phyloP scores from a whole-genome alignment of 306 rosid genomes.

The Cicer bijugum region DNA sequence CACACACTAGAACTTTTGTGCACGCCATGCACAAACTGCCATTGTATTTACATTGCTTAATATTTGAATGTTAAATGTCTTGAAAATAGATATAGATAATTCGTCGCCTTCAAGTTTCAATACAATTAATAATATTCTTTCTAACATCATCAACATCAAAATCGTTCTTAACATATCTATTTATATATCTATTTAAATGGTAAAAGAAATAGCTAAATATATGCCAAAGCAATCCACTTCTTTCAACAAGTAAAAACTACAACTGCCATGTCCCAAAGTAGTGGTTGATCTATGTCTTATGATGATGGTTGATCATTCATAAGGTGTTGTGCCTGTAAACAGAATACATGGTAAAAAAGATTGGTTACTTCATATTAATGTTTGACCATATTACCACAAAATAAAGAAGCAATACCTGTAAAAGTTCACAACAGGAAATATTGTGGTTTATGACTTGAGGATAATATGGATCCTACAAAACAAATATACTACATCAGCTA shows the following conservation, averaged over 20 bases:
- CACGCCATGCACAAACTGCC: neutral
- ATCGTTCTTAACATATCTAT: neutral
- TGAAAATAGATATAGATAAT: neutral
- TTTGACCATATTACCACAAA: neutral
- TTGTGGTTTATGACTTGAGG: neutral
- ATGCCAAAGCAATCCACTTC: conserved; percentile 3
- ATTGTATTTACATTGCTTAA: conserved; percentile 2
- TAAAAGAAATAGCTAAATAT: neutral
- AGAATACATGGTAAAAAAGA: neutral
- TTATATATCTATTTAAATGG: conserved; percentile 1
- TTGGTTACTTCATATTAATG: neutral
- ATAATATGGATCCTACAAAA: neutral
- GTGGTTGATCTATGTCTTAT: neutral
- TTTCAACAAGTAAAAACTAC: neutral
- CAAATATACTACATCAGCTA: conserved; percentile 1
- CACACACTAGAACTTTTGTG: neutral
- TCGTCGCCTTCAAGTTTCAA: neutral
- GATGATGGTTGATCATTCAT: conserved; percentile 6
- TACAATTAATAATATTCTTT: neutral
- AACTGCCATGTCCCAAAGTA: neutral
- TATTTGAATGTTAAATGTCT: neutral
- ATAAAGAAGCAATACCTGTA: conserved; percentile 1
- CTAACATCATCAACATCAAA: neutral
- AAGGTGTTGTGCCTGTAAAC: conserved; percentile 10
- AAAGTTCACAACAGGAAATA: conserved; percentile 10